phyloP scores from a whole-genome alignment of 2,329 filamentous ascomycete species.

The Teratosphaeria gauchensis region DNA sequence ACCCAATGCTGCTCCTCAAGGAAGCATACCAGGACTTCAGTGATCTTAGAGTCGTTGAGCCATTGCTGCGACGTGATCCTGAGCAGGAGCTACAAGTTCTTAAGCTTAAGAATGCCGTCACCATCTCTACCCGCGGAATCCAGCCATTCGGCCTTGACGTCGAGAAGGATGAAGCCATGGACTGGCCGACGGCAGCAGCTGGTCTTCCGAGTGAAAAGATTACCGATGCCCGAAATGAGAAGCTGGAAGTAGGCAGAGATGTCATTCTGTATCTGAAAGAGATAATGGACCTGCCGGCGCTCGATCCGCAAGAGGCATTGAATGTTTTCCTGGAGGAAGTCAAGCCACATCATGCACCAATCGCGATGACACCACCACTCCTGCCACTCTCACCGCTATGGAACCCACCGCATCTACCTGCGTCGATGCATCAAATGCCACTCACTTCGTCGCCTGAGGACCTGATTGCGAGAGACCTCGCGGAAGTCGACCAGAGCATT shows the following conservation, averaged over 20 bases:
- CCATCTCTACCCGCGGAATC: conserved; percentile 7
- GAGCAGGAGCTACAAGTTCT: conserved; percentile 37
- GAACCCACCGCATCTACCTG: conserved; percentile 22
- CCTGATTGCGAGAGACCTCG: conserved; percentile 20
- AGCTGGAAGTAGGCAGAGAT: conserved; percentile 28
- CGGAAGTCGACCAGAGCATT: conserved; percentile 20
- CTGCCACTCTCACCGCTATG: conserved; percentile 34
- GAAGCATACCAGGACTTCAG: neutral
- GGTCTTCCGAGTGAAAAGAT: conserved; percentile 8
- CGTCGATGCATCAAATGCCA: conserved; percentile 15
- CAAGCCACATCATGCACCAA: conserved; percentile 16
- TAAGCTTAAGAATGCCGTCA: conserved; percentile 14
- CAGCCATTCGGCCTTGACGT: conserved; percentile 26
- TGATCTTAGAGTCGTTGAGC: conserved; percentile 34
- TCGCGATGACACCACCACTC: conserved; percentile 38
- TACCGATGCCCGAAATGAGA: conserved; percentile 23
- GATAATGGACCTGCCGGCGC: conserved; percentile 16
- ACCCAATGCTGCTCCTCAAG: neutral
- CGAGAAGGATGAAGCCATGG: conserved; percentile 35
- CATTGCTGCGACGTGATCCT: conserved; percentile 37
- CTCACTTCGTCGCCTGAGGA: conserved; percentile 22
- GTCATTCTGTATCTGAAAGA: conserved; percentile 28
- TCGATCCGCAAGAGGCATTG: conserved; percentile 9
- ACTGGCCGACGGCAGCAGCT: conserved; percentile 27
- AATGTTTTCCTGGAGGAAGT: conserved; percentile 6